These are phyloP conservation scores for Ceratocystis variospora DNA, from an alignment of 2,329 filamentous ascomycete species.

Conservation along the genomic window DNA sequence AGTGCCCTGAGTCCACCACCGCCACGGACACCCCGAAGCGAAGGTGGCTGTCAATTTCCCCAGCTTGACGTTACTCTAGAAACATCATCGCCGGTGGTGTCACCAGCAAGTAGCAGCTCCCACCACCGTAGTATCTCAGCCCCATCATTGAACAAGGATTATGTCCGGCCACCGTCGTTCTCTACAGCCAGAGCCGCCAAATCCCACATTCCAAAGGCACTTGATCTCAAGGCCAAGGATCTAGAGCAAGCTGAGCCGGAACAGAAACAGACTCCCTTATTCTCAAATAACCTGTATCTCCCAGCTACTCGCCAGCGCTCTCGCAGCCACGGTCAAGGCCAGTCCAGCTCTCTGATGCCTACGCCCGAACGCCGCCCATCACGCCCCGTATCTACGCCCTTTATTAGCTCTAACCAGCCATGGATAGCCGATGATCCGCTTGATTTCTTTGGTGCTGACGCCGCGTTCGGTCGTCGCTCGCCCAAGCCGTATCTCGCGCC, in stretches of 20 bases:
- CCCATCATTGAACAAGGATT: slow-evolving; percentile 3
- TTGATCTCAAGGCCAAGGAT: slow-evolving; percentile 3
- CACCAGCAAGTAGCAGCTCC: background rate
- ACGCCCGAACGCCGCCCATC: background rate
- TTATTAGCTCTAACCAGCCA: slow-evolving; percentile 15
- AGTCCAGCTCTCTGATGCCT: background rate
- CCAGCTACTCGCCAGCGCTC: slow-evolving; percentile 14
- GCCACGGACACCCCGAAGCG: background rate
- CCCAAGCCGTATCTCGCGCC: slow-evolving; percentile 11
- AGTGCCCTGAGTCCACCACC: slow-evolving; percentile 14
- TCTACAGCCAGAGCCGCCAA: background rate
- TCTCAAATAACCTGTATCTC: slow-evolving; percentile 17
- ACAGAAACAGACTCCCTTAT: slow-evolving; percentile 16
- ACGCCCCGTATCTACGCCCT: slow-evolving; percentile 14
- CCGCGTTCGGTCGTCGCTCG: background rate
- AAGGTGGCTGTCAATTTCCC: background rate
- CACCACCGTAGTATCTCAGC: slow-evolving; percentile 13
- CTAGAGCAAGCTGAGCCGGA: background rate
- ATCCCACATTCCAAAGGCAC: background rate
- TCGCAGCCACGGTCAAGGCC: background rate
- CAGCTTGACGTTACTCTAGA: slow-evolving; percentile 11
- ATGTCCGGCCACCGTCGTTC: background rate
- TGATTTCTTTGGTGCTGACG: background rate
- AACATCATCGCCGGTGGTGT: slow-evolving; percentile 5
- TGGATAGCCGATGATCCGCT: slow-evolving; percentile 14